Percentiles rank a stretch among this genome's conserved stretches.
phyloP scores from a whole-genome alignment of 805 yeast species.

The Cyberlindnera petersonii region DNA sequence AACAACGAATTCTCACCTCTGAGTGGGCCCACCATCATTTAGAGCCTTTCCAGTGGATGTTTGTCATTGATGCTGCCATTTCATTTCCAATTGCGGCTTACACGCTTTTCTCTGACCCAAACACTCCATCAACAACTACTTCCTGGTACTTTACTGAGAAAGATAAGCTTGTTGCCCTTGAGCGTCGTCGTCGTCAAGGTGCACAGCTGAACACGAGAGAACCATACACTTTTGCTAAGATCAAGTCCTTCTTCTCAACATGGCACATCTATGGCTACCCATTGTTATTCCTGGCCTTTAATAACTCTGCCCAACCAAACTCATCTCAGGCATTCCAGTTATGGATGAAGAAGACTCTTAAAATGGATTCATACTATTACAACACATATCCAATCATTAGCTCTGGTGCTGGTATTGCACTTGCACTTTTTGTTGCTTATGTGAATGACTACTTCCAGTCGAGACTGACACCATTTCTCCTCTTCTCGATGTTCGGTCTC shows the following conservation, averaged over 20 bases:
- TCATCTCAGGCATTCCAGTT: constrained; percentile 41
- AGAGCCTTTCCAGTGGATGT: constrained; percentile 43
- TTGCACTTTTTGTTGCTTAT: constrained; percentile 32
- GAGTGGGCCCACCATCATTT: constrained; percentile 23
- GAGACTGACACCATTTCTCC: constrained; percentile 34
- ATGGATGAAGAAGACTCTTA: constrained; percentile 41
- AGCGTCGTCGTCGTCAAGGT: constrained; percentile 40
- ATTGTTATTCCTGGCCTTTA: constrained; percentile 19
- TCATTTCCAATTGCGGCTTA: constrained; percentile 41
- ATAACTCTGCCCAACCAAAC: constrained; percentile 26
- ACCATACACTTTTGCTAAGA: constrained; percentile 37
- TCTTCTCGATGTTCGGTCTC: constrained; percentile 38
- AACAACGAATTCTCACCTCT: constrained; percentile 30
- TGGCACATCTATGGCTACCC: constrained; percentile 51
- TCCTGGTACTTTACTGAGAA: constrained; percentile 40
- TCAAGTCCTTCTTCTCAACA: constrained; percentile 39
- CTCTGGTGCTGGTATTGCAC: constrained; percentile 36
- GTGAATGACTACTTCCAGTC: constrained; percentile 32
- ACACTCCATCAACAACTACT: constrained; percentile 42
- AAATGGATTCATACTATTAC: constrained; percentile 33
- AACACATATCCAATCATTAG: constrained; percentile 41
- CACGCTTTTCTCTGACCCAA: constrained; percentile 41
- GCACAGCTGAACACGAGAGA: constrained; percentile 41
- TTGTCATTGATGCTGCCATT: constrained; percentile 41
- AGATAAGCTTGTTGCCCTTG: constrained; percentile 42